Evolutionary conservation across 139 green algal genomes (phyloP).

Genomic region (Tetradesmus obliquus): DNA sequence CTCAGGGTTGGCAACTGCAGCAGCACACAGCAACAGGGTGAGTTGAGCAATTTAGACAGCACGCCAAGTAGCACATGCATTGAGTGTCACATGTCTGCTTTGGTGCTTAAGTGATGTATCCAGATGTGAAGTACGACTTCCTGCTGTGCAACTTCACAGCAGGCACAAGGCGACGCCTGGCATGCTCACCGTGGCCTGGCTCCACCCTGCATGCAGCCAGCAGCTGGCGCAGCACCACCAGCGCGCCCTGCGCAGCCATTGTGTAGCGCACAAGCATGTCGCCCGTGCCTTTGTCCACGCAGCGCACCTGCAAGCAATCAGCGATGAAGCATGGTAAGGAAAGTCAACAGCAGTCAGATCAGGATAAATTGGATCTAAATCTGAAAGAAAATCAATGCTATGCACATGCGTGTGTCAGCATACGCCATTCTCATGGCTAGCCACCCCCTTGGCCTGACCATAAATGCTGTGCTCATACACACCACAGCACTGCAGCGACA

Average conservation of each 20-base stretch:
- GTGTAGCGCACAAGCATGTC: conserved; percentile 43
- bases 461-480: too few relatives aligned
- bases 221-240: conserved; percentile 40
- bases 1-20: neutral
- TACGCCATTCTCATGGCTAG: too few relatives aligned
- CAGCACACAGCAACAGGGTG: neutral
- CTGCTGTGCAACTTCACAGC: too few relatives aligned
- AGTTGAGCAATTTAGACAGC: neutral
- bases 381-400: neutral
- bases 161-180: neutral
- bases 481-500: neutral
- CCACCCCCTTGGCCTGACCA: too few relatives aligned
- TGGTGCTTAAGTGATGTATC: neutral
- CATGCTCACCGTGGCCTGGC: neutral
- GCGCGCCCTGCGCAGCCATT: conserved; percentile 30
- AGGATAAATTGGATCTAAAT: too few relatives aligned
- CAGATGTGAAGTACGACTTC: neutral
- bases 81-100: too few relatives aligned
- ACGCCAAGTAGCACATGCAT: neutral
- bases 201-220: neutral
- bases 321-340: neutral
- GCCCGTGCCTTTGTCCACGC: conserved; percentile 42
- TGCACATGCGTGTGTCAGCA: neutral
- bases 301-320: conserved; percentile 23
- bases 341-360: neutral